Conservation (phyloP, 129 eudicot genomes). For the Helichrysum umbraculigerum region DNA sequence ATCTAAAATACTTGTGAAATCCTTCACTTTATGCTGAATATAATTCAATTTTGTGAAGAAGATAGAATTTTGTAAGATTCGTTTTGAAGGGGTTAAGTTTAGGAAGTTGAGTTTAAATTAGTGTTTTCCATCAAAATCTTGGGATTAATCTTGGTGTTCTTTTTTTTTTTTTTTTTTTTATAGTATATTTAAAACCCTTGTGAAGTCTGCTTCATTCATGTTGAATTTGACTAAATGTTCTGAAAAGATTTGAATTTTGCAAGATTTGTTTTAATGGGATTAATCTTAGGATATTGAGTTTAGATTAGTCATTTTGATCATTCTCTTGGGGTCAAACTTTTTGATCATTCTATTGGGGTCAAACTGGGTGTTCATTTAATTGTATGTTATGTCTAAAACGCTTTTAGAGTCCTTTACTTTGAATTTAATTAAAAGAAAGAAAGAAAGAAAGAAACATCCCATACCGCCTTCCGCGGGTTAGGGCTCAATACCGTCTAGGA, state of each 20-base stretch:
- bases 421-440: no score
- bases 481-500: no score
- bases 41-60: background rate
- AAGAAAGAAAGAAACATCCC: no score
- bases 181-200: constrained; percentile 14
- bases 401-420: background rate
- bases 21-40: background rate
- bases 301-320: no score
- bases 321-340: background rate
- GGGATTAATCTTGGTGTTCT: constrained; percentile 29
- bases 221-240: background rate
- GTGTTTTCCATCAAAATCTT: constrained; percentile 28
- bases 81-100: no score
- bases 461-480: no score
- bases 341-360: background rate
- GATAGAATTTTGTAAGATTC: background rate
- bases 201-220: background rate
- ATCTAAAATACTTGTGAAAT: background rate
- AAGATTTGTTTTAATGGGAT: background rate
- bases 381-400: background rate
- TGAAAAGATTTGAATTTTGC: background rate
- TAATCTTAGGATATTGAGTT: background rate
- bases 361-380: background rate
- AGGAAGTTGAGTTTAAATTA: background rate
- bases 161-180: constrained; percentile 34